These are phyloP conservation scores for Sphaerulina populicola DNA, from an alignment of 2,329 filamentous ascomycete species.

Conservation along the genomic window DNA sequence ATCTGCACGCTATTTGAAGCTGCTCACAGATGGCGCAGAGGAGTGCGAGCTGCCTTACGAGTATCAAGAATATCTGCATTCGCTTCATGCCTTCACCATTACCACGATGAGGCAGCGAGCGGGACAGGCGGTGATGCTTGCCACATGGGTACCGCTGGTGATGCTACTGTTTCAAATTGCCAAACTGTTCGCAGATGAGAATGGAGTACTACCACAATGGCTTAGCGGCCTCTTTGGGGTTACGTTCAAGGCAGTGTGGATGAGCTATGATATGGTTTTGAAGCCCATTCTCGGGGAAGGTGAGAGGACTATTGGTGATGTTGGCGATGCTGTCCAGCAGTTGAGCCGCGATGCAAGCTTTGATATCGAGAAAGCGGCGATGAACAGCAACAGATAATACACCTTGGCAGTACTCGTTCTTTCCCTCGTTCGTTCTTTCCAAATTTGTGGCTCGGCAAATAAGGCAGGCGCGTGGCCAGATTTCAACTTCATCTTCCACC, in stretches of 20 bases:
- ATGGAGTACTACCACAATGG: conserved; percentile 63
- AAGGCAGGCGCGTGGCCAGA: conserved; percentile 1
- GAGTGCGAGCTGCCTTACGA: conserved; percentile 73
- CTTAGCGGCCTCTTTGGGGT: conserved; percentile 46
- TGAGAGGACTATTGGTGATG: conserved; percentile 52
- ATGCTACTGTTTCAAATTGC: conserved; percentile 46
- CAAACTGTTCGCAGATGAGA: conserved; percentile 51
- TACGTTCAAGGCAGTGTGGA: conserved; percentile 54
- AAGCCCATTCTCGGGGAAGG: conserved; percentile 74
- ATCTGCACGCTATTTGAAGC: conserved; percentile 70
- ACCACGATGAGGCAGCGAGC: conserved; percentile 60
- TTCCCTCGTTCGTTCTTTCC: neutral
- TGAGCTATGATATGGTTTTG: conserved; percentile 55
- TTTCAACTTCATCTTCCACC: conserved; percentile 3
- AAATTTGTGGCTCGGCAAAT: neutral
- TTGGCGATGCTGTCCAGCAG: conserved; percentile 3
- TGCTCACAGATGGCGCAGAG: conserved; percentile 67
- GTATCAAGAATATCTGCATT: conserved; percentile 65
- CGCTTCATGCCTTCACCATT: conserved; percentile 60
- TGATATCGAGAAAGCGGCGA: conserved; percentile 8
- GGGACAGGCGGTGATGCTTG: conserved; percentile 56
- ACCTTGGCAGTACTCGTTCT: neutral
- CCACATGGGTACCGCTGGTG: conserved; percentile 52
- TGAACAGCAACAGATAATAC: conserved; percentile 1
- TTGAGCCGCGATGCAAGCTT: neutral